These are phyloP conservation scores for Colletotrichum godetiae DNA, from an alignment of 2,329 filamentous ascomycete genomes.

Conservation along the genomic window DNA sequence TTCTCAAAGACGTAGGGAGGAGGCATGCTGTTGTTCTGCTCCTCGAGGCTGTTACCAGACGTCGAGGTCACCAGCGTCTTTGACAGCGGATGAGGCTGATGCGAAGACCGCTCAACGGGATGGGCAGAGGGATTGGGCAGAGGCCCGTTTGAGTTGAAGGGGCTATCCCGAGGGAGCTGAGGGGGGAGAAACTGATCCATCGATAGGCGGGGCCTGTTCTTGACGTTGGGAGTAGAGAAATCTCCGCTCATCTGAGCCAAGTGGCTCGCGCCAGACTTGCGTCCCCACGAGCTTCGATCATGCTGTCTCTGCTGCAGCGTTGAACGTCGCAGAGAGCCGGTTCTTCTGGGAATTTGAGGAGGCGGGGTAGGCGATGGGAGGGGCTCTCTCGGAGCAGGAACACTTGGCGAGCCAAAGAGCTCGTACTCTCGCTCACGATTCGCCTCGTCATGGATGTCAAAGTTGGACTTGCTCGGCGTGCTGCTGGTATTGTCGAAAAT, in stretches of 20 bases:
- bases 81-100: constrained; percentile 84
- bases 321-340: constrained; percentile 84
- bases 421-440: constrained; percentile 66
- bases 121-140: constrained; percentile 66
- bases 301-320: constrained; percentile 87
- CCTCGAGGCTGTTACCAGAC: constrained; percentile 80
- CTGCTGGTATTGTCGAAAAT: constrained; percentile 76
- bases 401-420: constrained; percentile 51
- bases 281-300: constrained; percentile 73
- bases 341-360: constrained; percentile 71
- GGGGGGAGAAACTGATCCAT: constrained; percentile 81
- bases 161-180: constrained; percentile 68
- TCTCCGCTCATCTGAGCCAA: constrained; percentile 64
- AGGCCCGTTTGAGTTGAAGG: constrained; percentile 68
- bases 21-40: constrained; percentile 62
- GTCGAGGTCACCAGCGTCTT: constrained; percentile 89
- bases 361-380: constrained; percentile 59
- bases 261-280: constrained; percentile 67
- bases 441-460: constrained; percentile 56
- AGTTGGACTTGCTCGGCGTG: constrained; percentile 52
- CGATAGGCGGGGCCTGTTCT: constrained; percentile 78
- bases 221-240: constrained; percentile 65
- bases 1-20: constrained; percentile 69
- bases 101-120: constrained; percentile 55
- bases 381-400: constrained; percentile 52